Percentiles rank a stretch among this genome's conserved stretches.
phyloP scores from a whole-genome alignment of 2,329 filamentous ascomycete genomes.

The Arthrobotrys sphaeroides region DNA sequence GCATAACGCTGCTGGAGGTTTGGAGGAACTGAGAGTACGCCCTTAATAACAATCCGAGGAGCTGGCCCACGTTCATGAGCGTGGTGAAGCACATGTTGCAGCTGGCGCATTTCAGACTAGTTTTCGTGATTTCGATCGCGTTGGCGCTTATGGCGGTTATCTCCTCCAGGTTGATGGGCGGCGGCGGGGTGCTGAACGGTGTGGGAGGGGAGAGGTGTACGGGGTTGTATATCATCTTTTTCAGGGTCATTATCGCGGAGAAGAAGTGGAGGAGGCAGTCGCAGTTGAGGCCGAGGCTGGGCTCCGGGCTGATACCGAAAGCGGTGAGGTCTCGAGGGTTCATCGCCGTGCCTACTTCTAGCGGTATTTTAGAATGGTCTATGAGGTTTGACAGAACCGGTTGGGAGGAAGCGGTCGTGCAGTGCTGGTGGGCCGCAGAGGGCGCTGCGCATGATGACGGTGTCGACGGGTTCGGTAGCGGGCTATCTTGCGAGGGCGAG shows the following conservation, averaged over 20 bases:
- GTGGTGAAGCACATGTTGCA: constrained; percentile 54
- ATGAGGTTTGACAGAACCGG: constrained; percentile 33
- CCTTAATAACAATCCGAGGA: constrained; percentile 36
- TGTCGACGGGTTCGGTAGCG: constrained; percentile 10
- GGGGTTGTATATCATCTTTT: constrained; percentile 53
- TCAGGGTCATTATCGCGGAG: constrained; percentile 50
- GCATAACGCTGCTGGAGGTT: constrained; percentile 36
- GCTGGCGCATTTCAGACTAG: constrained; percentile 47
- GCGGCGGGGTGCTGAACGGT: constrained; percentile 44
- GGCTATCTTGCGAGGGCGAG: constrained; percentile 4
- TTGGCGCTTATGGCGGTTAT: constrained; percentile 46
- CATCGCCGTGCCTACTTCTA: constrained; percentile 41
- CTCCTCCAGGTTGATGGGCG: constrained; percentile 44
- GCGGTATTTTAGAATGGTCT: constrained; percentile 40
- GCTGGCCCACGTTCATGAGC: constrained; percentile 50
- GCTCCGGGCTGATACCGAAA: constrained; percentile 27
- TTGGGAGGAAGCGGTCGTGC: constrained; percentile 6
- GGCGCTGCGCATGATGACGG: not conserved
- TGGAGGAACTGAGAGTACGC: constrained; percentile 49
- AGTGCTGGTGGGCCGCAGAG: not conserved
- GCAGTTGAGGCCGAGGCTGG: constrained; percentile 34
- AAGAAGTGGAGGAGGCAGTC: constrained; percentile 53
- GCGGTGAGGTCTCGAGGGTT: constrained; percentile 38
- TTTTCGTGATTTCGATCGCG: constrained; percentile 49
- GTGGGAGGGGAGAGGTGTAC: constrained; percentile 50